Base-by-base conservation (phyloP, 345 rosid species). In the Isatis tinctoria region DNA sequence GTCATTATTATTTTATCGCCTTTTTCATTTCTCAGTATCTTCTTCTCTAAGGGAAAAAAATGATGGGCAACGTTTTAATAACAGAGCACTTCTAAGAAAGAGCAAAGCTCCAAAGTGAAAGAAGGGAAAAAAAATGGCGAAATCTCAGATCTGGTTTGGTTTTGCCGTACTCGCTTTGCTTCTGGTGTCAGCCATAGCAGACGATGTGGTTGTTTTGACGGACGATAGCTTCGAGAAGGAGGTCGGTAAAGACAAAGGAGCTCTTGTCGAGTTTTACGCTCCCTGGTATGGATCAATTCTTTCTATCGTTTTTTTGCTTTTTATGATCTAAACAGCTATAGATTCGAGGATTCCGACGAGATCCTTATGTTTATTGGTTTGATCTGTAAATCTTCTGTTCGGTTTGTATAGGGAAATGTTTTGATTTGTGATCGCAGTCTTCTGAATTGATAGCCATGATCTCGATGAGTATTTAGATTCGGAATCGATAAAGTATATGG, bases 241-340 rank as follows among this genome's bases (percentile, higher is more conserved):
- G 79, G 87, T 96, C 62, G 99, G 99, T 48, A 88, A 84, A 79
- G 98, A 90, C 64, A 81, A 81, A 70, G 99, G 85, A 78, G 94
- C 97, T 73, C 98, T 95, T 65, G 94, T 95, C 68, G 96, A 95
- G 88, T 95, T 95, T 84, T 95, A 95, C 77, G 99, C 99, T 78
- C 98, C 99, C 47, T 95, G 99, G 99, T 95, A 83, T 72, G 51
- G 24, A 67, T 73, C 41, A 26, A 3, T 60, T 40, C 14, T n/a
- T 58, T 48, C 33, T 39, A 2, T 53, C 63, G 6, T 0, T 3
- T 26, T 9, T 24, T 4, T 8, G 2, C 3, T 35, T 35, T 22
- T 20, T 69, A 2, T 20, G 2, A 70, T 59, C 45, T 32, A 13
- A 22, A 22, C 3, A 33, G 44, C 24, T 68, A 16, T 56, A 6